A percentile compares a stretch with the other conserved stretches of the same genome.
phyloP scores from a whole-genome alignment of 495 filamentous ascomycete species.

The Aspergillus incahuasiensis region DNA sequence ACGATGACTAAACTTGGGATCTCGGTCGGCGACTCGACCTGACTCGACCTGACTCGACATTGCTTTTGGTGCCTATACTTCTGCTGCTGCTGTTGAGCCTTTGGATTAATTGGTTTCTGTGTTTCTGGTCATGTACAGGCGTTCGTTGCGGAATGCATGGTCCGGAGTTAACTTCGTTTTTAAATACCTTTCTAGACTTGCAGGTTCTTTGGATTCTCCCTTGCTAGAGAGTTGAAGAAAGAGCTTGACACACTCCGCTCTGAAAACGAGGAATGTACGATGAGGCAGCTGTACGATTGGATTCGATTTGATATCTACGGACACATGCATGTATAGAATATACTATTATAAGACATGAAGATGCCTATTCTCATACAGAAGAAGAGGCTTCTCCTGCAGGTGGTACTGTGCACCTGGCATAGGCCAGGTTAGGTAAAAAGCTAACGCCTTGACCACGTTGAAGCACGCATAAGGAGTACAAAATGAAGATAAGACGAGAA shows the following conservation, averaged over 20 bases:
- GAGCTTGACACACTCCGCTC: constrained; percentile 20
- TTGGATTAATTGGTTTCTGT: constrained; percentile 6
- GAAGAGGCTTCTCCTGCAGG: background rate
- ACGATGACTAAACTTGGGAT: constrained; percentile 26
- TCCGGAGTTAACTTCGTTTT: constrained; percentile 20
- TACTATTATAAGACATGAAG: background rate
- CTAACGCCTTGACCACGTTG: background rate
- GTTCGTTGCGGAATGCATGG: constrained; percentile 26
- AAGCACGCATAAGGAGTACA: background rate
- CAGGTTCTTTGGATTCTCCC: constrained; percentile 2
- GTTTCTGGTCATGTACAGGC: constrained; percentile 22
- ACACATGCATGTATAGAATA: constrained; percentile 16
- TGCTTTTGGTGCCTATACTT: constrained; percentile 19
- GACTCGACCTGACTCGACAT: constrained; percentile 1
- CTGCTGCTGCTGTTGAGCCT: constrained; percentile 8
- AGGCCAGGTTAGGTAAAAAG: background rate
- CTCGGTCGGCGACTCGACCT: background rate
- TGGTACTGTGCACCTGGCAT: too few species aligned
- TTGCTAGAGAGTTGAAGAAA: constrained; percentile 2
- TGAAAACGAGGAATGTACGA: constrained; percentile 11
- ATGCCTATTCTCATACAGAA: background rate
- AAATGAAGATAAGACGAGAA: background rate
- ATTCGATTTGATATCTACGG: constrained; percentile 5
- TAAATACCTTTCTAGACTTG: constrained; percentile 7
- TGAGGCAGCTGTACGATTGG: constrained; percentile 6